Base-by-base conservation (phyloP, 768 basidiomycete species). In the Flagelloscypha sp. region DNA sequence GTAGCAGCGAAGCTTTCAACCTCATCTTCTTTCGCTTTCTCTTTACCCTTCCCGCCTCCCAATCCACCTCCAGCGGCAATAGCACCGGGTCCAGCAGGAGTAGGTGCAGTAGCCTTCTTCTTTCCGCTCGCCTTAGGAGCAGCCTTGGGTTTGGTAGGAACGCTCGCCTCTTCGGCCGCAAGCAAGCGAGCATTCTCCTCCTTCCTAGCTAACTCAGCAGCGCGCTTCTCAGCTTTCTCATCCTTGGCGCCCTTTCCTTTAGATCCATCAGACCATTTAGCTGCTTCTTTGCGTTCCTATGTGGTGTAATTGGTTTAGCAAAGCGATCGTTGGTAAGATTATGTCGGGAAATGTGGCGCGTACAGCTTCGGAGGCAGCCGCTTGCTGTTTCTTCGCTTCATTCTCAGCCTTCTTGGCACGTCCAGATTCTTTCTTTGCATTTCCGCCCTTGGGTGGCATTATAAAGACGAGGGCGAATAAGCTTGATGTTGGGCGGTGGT, bases 321-420 rank as follows among this genome's bases (percentile, higher is more conserved):
- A 17, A 23, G 16, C 30, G 18, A 16, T 11, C 29, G 25, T 45
- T 30, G 29, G 28, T 19, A 29, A 7, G 12, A 22, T 23, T 31
- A 32, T 22, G 21, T 4, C 30, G 41, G 31, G 16, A 27, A n/a
- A 22, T 24, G 36, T n/a, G n/a, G n/a, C n/a, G 49, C 54, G 31
- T 33, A 79, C 86, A 62, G 72, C 78, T 9, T 76, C 84, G 6
- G 66, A 68, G 8, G 65, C 67, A 0, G 68, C 77, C 4, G 65
- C 68, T 5, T 70, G 74, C 42, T 74, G 70, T 58, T 90, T 92
- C 67, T 82, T 87, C 7, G 73, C 66, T 53, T 88, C 86, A 53
- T 89, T 92, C 52, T 92, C 85, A 17, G 86, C 86, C 57, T 95
- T 95, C 62, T 88, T 92, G 1, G 90, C 83, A 36, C 84, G 61